phyloP scores from a whole-genome alignment of 1,284 basidiomycete species.

The Cutaneotrichosporon cutaneum region DNA sequence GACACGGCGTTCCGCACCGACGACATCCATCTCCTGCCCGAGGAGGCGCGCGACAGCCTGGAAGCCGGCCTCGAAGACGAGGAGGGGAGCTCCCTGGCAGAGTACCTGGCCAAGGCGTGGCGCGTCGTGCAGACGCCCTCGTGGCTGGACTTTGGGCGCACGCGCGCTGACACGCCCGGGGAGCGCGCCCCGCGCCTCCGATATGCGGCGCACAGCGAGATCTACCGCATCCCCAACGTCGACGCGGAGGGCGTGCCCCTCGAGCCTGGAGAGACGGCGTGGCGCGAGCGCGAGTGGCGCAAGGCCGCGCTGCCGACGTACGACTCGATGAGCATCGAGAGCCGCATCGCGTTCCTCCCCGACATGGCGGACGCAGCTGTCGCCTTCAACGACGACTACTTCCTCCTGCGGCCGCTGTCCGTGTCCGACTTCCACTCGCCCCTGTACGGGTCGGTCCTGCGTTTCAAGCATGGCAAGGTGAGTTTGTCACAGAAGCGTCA shows the following conservation, averaged over 20 bases:
- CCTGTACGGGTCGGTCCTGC: constrained; percentile 33
- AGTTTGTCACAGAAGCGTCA: constrained; percentile 17
- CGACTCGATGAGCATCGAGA: constrained; percentile 52
- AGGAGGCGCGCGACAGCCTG: no score
- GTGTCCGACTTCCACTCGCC: constrained; percentile 46
- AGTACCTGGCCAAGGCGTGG: constrained; percentile 20
- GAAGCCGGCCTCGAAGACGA: constrained; percentile 24
- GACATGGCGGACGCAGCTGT: constrained; percentile 43
- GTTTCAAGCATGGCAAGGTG: constrained; percentile 15
- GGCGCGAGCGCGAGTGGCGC: constrained; percentile 38
- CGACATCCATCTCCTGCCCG: constrained; percentile 2
- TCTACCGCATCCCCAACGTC: constrained; percentile 43
- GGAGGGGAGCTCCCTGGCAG: background rate
- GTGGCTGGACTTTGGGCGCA: constrained; percentile 42
- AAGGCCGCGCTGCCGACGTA: constrained; percentile 44
- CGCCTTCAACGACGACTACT: constrained; percentile 49
- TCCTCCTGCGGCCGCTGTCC: constrained; percentile 18
- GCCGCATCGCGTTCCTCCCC: constrained; percentile 44
- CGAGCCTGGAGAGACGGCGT: constrained; percentile 12
- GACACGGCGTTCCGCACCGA: constrained; percentile 34
- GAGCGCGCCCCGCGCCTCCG: constrained; percentile 28
- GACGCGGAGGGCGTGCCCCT: constrained; percentile 21
- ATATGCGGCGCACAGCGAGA: constrained; percentile 45
- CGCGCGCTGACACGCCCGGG: constrained; percentile 7
- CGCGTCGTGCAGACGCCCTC: constrained; percentile 44